These are phyloP conservation scores for Kodamaea restingae DNA, from an alignment of 805 yeast genomes.

Conservation along the genomic window DNA sequence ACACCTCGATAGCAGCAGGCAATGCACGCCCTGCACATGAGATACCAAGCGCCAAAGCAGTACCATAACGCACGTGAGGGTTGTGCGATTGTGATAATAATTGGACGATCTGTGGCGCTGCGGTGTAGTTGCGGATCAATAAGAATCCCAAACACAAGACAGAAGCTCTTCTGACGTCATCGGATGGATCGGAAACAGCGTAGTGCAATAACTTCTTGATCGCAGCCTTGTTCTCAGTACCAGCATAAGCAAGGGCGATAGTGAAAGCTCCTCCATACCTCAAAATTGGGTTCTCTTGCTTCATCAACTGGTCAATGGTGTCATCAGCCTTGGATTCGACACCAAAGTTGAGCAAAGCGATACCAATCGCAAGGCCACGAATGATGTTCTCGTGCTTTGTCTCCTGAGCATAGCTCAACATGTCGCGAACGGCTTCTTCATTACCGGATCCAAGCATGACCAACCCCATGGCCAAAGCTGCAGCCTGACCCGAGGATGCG, in stretches of 20 bases:
- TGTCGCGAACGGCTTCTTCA: constrained; percentile 62
- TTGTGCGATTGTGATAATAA: constrained; percentile 90
- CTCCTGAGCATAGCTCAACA: constrained; percentile 88
- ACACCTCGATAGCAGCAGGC: constrained; percentile 82
- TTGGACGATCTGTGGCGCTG: constrained; percentile 94
- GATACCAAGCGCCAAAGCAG: constrained; percentile 95
- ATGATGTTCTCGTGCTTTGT: constrained; percentile 94
- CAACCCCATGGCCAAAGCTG: constrained; percentile 93
- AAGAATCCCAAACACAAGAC: constrained; percentile 90
- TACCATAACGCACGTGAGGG: constrained; percentile 97
- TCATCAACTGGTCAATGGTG: constrained; percentile 60
- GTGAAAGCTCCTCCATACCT: constrained; percentile 97
- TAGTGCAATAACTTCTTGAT: constrained; percentile 81
- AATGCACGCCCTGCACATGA: constrained; percentile 94
- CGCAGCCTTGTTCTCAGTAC: constrained; percentile 88
- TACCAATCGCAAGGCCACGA: constrained; percentile 87
- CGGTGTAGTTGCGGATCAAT: constrained; percentile 81
- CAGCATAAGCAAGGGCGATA: constrained; percentile 92
- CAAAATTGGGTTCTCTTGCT: constrained; percentile 74
- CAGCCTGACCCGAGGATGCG: constrained; percentile 93
- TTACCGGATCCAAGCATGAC: constrained; percentile 91
- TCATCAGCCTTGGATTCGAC: constrained; percentile 76
- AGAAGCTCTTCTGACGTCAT: constrained; percentile 95
- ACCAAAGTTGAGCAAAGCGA: constrained; percentile 83
- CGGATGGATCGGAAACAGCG: constrained; percentile 95